Conservation (phyloP, 1,284 basidiomycete genomes). For the Cryptococcus sp. region DNA sequence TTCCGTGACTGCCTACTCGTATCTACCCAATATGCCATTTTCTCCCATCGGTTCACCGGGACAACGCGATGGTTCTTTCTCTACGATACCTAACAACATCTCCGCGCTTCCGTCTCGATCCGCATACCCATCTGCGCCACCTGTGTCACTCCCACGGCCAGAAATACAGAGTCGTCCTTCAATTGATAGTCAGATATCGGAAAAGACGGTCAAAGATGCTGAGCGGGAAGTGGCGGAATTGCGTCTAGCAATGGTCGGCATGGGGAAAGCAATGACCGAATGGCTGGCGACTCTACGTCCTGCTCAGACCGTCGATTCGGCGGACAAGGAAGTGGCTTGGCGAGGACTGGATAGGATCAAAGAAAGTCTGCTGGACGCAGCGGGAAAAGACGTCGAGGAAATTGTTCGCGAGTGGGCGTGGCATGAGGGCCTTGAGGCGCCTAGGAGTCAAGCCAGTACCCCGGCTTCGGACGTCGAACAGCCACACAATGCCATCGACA, state of each 20-base stretch:
- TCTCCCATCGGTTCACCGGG: conserved; percentile 28
- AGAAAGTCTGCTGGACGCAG: conserved; percentile 43
- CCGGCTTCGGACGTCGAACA: conserved; percentile 1
- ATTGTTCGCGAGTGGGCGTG: conserved; percentile 49
- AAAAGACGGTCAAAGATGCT: conserved; percentile 40
- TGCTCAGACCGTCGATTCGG: background rate
- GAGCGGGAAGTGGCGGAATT: conserved; percentile 49
- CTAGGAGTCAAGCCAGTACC: conserved; percentile 22
- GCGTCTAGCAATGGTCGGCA: conserved; percentile 46
- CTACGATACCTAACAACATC: conserved; percentile 33
- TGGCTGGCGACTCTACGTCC: conserved; percentile 35
- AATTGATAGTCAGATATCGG: conserved; percentile 25
- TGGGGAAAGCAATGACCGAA: conserved; percentile 50
- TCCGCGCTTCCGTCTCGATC: conserved; percentile 30
- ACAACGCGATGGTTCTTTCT: conserved; percentile 28
- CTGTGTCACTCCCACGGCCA: conserved; percentile 6
- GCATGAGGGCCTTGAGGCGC: conserved; percentile 44
- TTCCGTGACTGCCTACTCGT: conserved; percentile 48
- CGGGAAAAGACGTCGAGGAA: conserved; percentile 41
- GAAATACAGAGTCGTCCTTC: conserved; percentile 13
- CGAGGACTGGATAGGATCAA: conserved; percentile 36
- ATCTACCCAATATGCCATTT: conserved; percentile 43
- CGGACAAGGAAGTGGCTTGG: conserved; percentile 21
- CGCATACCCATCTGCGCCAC: conserved; percentile 7
- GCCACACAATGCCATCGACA: background rate